Evolutionary conservation across 495 filamentous ascomycete genomes (phyloP), one percentile per base, ranked within the genome.

Genomic region (Lasiosphaeria miniovina): DNA sequence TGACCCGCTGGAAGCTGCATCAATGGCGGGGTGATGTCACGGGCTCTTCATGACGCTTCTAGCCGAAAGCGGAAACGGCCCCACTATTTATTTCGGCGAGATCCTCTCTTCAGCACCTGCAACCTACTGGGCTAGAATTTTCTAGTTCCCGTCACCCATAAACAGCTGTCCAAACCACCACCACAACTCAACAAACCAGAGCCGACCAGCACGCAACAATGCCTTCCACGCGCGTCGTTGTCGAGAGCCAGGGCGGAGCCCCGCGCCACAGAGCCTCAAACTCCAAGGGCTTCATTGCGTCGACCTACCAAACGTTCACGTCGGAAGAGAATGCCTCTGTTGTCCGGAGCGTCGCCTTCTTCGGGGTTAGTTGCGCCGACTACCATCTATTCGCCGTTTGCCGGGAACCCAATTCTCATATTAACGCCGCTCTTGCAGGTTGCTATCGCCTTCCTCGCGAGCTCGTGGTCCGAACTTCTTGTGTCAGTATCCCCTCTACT

Each of bases 281-380:
- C 49, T 64, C 67, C 58, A 80, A 76, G 67, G 76, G 77, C 49
- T 65, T 68, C 59, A 33, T 80, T 40, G 55, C 65, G 54, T 73
- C 72, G 5, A 73, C 82, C 58, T 90, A 90, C 73, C 79, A 81
- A 49, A 77, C 87, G 61, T 60, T 90, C 68, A 90, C 84, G 48
- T 81, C 81, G 56, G 75, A 88, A 34, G 90, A 93, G 74, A 92
- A 93, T 74, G 79, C 86, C 51, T 80, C 85, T 57, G 83, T 92
- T 59, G 86, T 92, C 61, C 81, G 85, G 68, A 90, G 88, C 66
- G 65, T 92, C 58, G 76, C 85, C 59, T 68, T 90, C 53, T 92
- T 92, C 68, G 86, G 85, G 54, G 90, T 93, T 79, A 61, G 88
- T 82, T 8, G 12, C 38, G 7, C 38, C 24, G 24, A 24, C 24